phyloP scores from a whole-genome alignment of 345 rosid genomes.

The Stellera chamaejasme region DNA sequence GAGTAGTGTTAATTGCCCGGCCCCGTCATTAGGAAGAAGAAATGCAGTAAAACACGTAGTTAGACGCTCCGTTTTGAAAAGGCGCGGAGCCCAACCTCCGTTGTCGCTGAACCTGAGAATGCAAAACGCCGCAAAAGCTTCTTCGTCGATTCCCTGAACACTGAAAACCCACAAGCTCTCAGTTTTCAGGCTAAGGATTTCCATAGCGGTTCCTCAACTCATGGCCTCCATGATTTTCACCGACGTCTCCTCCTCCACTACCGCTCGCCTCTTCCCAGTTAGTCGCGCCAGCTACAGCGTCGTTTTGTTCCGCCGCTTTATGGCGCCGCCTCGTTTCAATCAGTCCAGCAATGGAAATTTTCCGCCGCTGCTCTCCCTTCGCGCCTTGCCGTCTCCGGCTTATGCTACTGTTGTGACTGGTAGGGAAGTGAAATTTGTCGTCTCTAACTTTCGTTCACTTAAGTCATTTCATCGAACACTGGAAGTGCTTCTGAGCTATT shows the following conservation, averaged over 20 bases:
- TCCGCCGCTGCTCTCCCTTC: constrained; percentile 16
- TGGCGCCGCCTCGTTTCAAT: constrained; percentile 20
- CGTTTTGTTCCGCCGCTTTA: constrained; percentile 19
- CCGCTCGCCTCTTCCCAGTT: constrained; percentile 31
- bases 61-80: too few species aligned
- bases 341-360: constrained; percentile 7
- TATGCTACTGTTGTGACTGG: constrained; percentile 14
- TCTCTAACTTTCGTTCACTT: constrained; percentile 3
- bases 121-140: constrained; percentile 1
- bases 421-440: constrained; percentile 1
- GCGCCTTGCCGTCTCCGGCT: constrained; percentile 19
- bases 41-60: too few species aligned
- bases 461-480: constrained; percentile 12
- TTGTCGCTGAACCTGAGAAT: not conserved
- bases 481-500: not conserved
- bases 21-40: too few species aligned
- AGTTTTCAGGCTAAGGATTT: constrained; percentile 16
- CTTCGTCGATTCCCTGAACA: not conserved
- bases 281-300: constrained; percentile 11
- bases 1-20: too few species aligned
- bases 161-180: not conserved
- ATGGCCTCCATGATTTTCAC: constrained; percentile 38
- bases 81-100: too few species aligned
- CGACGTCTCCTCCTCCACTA: constrained; percentile 36
- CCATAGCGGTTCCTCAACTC: constrained; percentile 1